These are phyloP conservation scores for Patellaria atrata DNA, from an alignment of 495 filamentous ascomycete genomes.

Conservation along the genomic window DNA sequence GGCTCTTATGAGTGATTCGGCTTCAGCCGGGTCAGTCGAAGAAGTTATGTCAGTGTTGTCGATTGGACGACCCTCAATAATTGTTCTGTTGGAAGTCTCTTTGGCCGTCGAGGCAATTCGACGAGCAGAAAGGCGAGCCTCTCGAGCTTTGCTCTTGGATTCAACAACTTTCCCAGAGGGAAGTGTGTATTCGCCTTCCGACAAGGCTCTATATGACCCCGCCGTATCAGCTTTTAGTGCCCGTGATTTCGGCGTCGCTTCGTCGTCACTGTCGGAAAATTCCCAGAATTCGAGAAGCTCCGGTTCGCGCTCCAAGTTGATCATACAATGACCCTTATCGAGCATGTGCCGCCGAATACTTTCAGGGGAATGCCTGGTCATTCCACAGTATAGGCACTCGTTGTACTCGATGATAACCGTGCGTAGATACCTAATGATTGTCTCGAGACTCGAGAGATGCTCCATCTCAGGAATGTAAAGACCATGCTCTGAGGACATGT, in stretches of 20 bases:
- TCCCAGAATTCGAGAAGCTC: constrained; percentile 19
- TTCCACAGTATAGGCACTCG: constrained; percentile 21
- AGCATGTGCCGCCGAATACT: constrained; percentile 19
- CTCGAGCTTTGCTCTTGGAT: constrained; percentile 7
- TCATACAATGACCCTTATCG: constrained; percentile 20
- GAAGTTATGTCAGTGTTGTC: no score
- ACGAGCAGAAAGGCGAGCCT: constrained; percentile 6
- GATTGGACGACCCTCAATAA: no score
- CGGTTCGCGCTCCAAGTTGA: constrained; percentile 16
- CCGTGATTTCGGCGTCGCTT: background rate
- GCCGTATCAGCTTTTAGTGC: constrained; percentile 1
- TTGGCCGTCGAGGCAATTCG: constrained; percentile 5
- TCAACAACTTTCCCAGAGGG: constrained; percentile 16
- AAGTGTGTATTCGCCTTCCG: constrained; percentile 11
- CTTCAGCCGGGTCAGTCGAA: constrained; percentile 7
- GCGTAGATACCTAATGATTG: constrained; percentile 15
- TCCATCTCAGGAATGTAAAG: constrained; percentile 16
- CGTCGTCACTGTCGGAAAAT: background rate
- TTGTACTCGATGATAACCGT: constrained; percentile 8
- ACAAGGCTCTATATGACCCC: constrained; percentile 4
- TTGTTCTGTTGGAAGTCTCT: constrained; percentile 4
- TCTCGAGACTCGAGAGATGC: constrained; percentile 8
- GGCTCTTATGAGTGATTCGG: constrained; percentile 10
- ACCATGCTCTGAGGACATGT: constrained; percentile 13
- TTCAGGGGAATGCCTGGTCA: constrained; percentile 8